Evolutionary conservation across 164 flowering plant species (phyloP).

Genomic region (Sedum album): DNA sequence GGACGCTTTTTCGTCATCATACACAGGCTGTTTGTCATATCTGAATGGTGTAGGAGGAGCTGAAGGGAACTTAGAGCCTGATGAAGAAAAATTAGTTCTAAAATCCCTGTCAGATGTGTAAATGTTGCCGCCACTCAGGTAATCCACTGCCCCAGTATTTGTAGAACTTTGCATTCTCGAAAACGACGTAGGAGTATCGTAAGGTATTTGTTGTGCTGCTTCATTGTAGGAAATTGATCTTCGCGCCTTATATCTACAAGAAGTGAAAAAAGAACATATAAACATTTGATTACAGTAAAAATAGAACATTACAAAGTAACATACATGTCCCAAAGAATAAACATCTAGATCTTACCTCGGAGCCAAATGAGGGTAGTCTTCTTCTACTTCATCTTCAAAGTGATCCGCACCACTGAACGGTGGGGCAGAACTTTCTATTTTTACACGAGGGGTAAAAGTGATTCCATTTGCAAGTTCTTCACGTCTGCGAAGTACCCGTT

Average conservation of each 20-base stretch:
- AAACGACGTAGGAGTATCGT: conserved; percentile 79
- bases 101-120: conserved; percentile 37
- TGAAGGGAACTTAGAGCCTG: conserved; percentile 16
- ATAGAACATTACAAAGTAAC: background rate
- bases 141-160: conserved; percentile 45
- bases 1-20: conserved; percentile 37
- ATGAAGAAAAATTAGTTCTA: conserved; percentile 17
- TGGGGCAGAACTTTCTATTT: conserved; percentile 30
- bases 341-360: conserved; percentile 43
- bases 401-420: conserved; percentile 63
- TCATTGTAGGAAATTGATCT: conserved; percentile 26
- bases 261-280: background rate
- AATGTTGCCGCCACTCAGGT: conserved; percentile 82
- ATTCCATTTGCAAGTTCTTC: conserved; percentile 66
- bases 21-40: conserved; percentile 25
- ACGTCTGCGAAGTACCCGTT: conserved; percentile 65
- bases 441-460: conserved; percentile 14
- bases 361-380: conserved; percentile 74
- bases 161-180: conserved; percentile 28
- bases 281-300: background rate
- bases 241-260: conserved; percentile 17
- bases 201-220: conserved; percentile 32
- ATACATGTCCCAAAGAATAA: no score
- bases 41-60: conserved; percentile 25
- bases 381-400: conserved; percentile 86